These are phyloP conservation scores for Blastobotrys arbuscula DNA, from an alignment of 1,139 yeast species.

Conservation along the genomic window DNA sequence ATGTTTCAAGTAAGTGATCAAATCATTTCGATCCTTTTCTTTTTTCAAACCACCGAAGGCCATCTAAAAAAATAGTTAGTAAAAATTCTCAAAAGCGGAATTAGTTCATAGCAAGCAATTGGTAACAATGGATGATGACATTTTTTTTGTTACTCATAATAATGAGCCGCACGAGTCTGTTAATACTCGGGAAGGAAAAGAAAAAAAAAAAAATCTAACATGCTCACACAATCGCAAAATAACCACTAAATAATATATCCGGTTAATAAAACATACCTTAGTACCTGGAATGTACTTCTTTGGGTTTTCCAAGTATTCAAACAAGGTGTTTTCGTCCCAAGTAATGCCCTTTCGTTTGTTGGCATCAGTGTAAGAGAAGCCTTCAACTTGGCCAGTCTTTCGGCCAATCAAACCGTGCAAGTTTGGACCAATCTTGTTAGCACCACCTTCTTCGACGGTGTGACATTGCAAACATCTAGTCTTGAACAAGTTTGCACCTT, in stretches of 20 bases:
- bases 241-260: too few species aligned
- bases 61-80: conserved; percentile 48
- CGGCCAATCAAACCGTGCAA: conserved; percentile 93
- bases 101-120: too few species aligned
- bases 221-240: too few species aligned
- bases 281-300: conserved; percentile 99
- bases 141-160: too few species aligned
- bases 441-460: conserved; percentile 90
- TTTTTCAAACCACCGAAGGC: conserved; percentile 99
- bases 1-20: conserved; percentile 78
- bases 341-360: conserved; percentile 91
- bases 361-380: conserved; percentile 96
- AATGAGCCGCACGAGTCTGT: too few species aligned
- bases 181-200: too few species aligned
- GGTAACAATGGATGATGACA: too few species aligned
- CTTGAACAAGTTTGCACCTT: conserved; percentile 97
- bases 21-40: conserved; percentile 97
- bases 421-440: conserved; percentile 99
- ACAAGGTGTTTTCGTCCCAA: conserved; percentile 86
- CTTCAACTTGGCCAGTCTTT: conserved; percentile 85
- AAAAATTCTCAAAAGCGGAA: too few species aligned
- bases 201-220: too few species aligned
- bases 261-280: neutral
- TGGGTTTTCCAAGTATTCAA: conserved; percentile 97
- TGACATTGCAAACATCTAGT: conserved; percentile 99